Evolutionary conservation across 352 stramenopile species (phyloP).

Genomic region (Phytophthora uliginosa): DNA sequence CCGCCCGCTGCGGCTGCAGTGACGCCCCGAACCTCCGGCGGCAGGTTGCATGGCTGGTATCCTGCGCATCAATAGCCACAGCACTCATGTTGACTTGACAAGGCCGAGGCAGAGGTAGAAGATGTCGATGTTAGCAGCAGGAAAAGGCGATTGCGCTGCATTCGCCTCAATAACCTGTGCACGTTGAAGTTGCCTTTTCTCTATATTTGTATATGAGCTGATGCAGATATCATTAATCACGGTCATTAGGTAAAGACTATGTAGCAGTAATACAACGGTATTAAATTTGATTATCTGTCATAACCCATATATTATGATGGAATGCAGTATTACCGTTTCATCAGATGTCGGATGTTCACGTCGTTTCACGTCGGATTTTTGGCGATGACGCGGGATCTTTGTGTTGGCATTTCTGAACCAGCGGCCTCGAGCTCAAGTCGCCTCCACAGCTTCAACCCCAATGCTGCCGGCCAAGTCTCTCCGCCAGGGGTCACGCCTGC

Average conservation of each 20-base stretch:
- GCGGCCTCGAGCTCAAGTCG: neutral
- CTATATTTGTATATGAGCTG: neutral
- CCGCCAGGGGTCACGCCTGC: constrained; percentile 16
- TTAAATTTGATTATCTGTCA: no score
- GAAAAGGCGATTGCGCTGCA: neutral
- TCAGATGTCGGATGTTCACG: constrained; percentile 2
- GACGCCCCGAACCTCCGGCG: neutral
- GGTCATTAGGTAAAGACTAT: no score
- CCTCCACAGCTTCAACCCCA: neutral
- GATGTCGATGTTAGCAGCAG: neutral
- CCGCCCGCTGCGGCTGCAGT: constrained; percentile 71
- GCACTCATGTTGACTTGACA: constrained; percentile 16
- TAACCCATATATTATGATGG: neutral
- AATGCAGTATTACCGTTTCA: neutral
- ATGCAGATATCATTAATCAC: neutral
- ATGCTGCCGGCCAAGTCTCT: constrained; percentile 29
- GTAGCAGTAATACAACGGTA: no score
- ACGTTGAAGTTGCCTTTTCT: constrained; percentile 2
- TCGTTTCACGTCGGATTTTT: constrained; percentile 3
- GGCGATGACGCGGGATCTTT: constrained; percentile 8
- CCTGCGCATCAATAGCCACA: neutral
- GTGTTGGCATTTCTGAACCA: constrained; percentile 24
- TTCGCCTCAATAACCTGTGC: neutral
- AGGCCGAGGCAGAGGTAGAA: neutral
- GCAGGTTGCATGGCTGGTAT: constrained; percentile 7